These are phyloP conservation scores for Diaporthe sp. DNA, from an alignment of 2,329 filamentous ascomycete species.

Conservation along the genomic window DNA sequence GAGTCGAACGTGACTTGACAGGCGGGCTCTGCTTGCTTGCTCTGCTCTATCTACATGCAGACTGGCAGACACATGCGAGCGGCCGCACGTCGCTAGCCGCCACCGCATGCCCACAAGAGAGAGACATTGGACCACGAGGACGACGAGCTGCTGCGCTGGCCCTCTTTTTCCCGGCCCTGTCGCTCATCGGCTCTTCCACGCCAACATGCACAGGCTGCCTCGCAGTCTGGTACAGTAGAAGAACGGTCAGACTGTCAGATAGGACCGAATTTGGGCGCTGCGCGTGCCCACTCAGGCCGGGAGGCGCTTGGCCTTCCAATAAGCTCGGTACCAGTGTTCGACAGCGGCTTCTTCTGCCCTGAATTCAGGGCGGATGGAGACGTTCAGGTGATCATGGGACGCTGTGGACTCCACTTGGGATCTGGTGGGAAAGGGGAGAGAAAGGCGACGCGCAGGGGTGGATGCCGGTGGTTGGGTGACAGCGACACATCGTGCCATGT, in stretches of 20 bases:
- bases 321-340: conserved; percentile 35
- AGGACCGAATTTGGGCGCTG: conserved; percentile 16
- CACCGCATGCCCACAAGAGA: conserved; percentile 20
- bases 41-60: conserved; percentile 11
- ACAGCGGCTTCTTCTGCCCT: conserved; percentile 35
- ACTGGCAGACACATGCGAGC: conserved; percentile 19
- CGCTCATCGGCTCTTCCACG: background rate
- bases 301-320: conserved; percentile 29
- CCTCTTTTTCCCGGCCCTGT: background rate
- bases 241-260: background rate
- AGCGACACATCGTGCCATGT: conserved; percentile 29
- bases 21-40: background rate
- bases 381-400: conserved; percentile 37
- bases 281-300: conserved; percentile 8
- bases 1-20: conserved; percentile 38
- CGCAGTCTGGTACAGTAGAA: background rate
- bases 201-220: background rate
- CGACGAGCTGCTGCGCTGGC: conserved; percentile 25
- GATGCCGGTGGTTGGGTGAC: conserved; percentile 31
- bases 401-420: conserved; percentile 35
- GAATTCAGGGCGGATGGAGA: conserved; percentile 36
- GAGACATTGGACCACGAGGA: conserved; percentile 27
- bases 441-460: conserved; percentile 1
- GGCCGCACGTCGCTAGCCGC: conserved; percentile 31
- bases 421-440: conserved; percentile 38